A percentile compares a stretch with the other conserved stretches of the same genome.
Evolutionary conservation across 2,329 filamentous ascomycete species (phyloP).

Genomic region (Cordyceps militaris): DNA sequence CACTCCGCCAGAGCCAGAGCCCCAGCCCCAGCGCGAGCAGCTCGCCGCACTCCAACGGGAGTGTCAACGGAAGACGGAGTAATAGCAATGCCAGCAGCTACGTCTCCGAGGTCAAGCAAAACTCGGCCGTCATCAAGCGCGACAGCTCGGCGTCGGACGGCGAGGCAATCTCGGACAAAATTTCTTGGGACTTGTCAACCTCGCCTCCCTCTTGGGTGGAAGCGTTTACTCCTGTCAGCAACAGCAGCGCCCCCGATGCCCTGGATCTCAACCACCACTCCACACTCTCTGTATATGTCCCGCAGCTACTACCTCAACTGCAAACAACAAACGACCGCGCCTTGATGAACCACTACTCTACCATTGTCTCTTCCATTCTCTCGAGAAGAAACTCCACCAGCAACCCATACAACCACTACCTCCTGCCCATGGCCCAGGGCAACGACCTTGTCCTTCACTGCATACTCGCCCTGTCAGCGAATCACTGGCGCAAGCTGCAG

Average conservation of each 20-base stretch:
- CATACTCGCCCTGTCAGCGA: slow-evolving; percentile 27
- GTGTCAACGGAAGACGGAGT: slow-evolving; percentile 14
- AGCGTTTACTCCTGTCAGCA: slow-evolving; percentile 20
- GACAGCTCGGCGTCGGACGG: slow-evolving; percentile 10
- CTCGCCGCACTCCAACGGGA: slow-evolving; percentile 14
- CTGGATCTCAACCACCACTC: slow-evolving; percentile 13
- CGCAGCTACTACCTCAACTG: slow-evolving; percentile 25
- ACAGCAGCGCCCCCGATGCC: slow-evolving; percentile 19
- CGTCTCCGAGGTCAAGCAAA: neutral
- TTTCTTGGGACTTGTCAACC: slow-evolving; percentile 19
- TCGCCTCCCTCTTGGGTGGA: slow-evolving; percentile 21
- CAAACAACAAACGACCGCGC: slow-evolving; percentile 24
- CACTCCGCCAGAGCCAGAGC: slow-evolving; percentile 19
- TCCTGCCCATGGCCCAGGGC: slow-evolving; percentile 27
- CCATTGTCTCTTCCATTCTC: slow-evolving; percentile 27
- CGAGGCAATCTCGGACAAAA: slow-evolving; percentile 17
- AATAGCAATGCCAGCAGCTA: slow-evolving; percentile 16
- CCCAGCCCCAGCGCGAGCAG: slow-evolving; percentile 10
- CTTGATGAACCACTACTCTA: slow-evolving; percentile 28
- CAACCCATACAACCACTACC: slow-evolving; percentile 27
- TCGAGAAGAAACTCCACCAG: slow-evolving; percentile 22
- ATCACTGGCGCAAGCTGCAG: slow-evolving; percentile 29
- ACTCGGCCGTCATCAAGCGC: neutral
- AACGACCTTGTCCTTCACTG: slow-evolving; percentile 28
- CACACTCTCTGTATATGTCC: slow-evolving; percentile 24